Conservation (phyloP, 2,329 filamentous ascomycete genomes). For the Fusarium denticulatum region DNA sequence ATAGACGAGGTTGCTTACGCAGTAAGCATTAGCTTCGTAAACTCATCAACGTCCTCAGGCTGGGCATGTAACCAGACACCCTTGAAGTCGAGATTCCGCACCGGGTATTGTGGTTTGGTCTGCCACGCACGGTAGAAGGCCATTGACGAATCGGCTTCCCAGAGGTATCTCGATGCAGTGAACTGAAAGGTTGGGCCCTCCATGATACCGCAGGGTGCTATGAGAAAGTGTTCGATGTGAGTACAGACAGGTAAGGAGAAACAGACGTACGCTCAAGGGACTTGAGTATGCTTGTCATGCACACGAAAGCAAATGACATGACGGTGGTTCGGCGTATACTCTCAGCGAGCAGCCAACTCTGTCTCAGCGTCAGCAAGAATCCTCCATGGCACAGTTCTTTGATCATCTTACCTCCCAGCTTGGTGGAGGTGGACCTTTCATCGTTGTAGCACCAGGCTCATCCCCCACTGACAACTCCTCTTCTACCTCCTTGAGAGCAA, state of each 20-base stretch:
- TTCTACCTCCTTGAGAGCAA: conserved; percentile 47
- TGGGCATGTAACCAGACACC: conserved; percentile 51
- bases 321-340: conserved; percentile 53
- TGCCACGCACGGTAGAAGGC: conserved; percentile 57
- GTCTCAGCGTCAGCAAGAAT: neutral
- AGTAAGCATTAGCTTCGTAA: conserved; percentile 51
- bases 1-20: conserved; percentile 44
- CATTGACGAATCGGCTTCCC: conserved; percentile 53
- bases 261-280: conserved; percentile 44
- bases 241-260: neutral
- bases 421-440: conserved; percentile 49
- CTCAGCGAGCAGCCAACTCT: conserved; percentile 56
- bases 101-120: conserved; percentile 52
- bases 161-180: conserved; percentile 55
- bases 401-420: conserved; percentile 53
- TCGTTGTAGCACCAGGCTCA: conserved; percentile 24
- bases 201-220: conserved; percentile 34
- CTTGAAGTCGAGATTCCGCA: conserved; percentile 49
- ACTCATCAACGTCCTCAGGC: conserved; percentile 53
- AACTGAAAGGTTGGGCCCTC: conserved; percentile 34
- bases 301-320: conserved; percentile 47
- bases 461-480: conserved; percentile 48
- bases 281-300: conserved; percentile 49
- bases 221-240: neutral
- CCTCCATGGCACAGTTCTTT: neutral